Base-by-base conservation (phyloP, 148 eudicot species). In the Pharnaceum exiguum region DNA sequence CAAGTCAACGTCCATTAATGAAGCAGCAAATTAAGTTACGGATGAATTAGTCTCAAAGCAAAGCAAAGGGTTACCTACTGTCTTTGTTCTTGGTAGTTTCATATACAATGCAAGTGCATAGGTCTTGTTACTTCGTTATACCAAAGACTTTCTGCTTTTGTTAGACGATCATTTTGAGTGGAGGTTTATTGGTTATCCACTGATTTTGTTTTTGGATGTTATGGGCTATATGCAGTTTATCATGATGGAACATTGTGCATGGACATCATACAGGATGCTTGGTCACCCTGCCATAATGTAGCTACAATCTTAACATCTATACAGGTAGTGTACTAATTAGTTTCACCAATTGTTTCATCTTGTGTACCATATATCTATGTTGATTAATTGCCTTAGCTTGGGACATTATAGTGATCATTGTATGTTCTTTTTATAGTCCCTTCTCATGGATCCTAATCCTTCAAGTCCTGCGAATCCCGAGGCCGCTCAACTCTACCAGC, bases 281-380 rank as follows among this genome's bases (percentile, higher is more conserved):
- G 74, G 74, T 71, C 75, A 26, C 75, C 75, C 22, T 65, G 75
- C 37, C 75, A 71, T 35, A 71, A 71, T 31, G 75, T 65, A 37
- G 60, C 75, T 18, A 65, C 75, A 13, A 71, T 71, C 55, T 65
- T 71, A 50, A 71, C 75, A 22, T 71, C 75, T 18, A 71, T 71
- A 32, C 75, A 71, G 75, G 75, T 71, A 59, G 18, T n/a, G 6
- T 10, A 25, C 15, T 2, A 16, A 12, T 37, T 16, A 21, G 27
- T 33, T 54, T 12, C 44, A 21, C 3, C 16, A 35, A 19, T 9
- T n/a, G 7, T 13, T 15, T 25, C 60, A 11, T 31, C 31, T 46
- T n/a, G n/a, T 33, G 23, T 19, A 18, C 48, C 45, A 7, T 22
- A 37, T 3, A 25, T 35, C 17, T 55, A n/a, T 38, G 30, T 54